These are phyloP conservation scores for Pleurotus salmoneostramineus DNA, from an alignment of 768 basidiomycete species.

Conservation along the genomic window DNA sequence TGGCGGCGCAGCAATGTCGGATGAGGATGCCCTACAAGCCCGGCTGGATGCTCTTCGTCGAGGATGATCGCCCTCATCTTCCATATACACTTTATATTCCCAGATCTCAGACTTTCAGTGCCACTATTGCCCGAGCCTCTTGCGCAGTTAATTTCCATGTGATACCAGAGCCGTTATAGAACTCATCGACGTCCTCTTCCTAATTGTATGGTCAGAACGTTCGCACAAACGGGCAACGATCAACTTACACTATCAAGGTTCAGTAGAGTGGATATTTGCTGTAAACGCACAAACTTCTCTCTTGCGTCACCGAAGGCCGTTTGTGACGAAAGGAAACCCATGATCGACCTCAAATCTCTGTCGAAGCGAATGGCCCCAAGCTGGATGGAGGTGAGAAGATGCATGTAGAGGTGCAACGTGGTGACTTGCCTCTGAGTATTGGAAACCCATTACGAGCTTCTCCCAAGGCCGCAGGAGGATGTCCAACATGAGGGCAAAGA, in stretches of 20 bases:
- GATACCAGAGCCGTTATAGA: slow-evolving; percentile 91
- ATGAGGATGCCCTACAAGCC: slow-evolving; percentile 93
- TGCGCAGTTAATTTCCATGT: slow-evolving; percentile 78
- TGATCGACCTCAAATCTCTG: slow-evolving; percentile 82
- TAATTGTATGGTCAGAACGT: slow-evolving; percentile 22
- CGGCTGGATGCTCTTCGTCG: slow-evolving; percentile 85
- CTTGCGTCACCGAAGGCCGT: slow-evolving; percentile 86
- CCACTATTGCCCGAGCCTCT: slow-evolving; percentile 70
- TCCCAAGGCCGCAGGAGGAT: slow-evolving; percentile 95
- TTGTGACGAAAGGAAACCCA: slow-evolving; percentile 81
- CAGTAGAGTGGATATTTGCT: slow-evolving; percentile 89
- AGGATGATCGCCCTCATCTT: slow-evolving; percentile 34
- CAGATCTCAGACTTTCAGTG: slow-evolving; percentile 40
- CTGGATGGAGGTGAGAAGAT: slow-evolving; percentile 34
- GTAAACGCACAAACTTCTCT: slow-evolving; percentile 88
- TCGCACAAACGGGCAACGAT: not conserved
- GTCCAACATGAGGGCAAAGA: slow-evolving; percentile 85
- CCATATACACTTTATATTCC: not conserved
- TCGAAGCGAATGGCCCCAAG: slow-evolving; percentile 96
- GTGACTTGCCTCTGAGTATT: slow-evolving; percentile 77
- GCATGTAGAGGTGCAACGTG: not conserved
- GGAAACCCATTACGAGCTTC: slow-evolving; percentile 73
- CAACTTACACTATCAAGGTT: slow-evolving; percentile 76
- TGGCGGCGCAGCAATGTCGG: slow-evolving; percentile 45
- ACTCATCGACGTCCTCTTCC: slow-evolving; percentile 95